Percentiles rank a stretch among this genome's conserved stretches.
These are phyloP conservation scores for Phaeosphaeriaceae sp. DNA, from an alignment of 2,329 filamentous ascomycete genomes.

Conservation along the genomic window DNA sequence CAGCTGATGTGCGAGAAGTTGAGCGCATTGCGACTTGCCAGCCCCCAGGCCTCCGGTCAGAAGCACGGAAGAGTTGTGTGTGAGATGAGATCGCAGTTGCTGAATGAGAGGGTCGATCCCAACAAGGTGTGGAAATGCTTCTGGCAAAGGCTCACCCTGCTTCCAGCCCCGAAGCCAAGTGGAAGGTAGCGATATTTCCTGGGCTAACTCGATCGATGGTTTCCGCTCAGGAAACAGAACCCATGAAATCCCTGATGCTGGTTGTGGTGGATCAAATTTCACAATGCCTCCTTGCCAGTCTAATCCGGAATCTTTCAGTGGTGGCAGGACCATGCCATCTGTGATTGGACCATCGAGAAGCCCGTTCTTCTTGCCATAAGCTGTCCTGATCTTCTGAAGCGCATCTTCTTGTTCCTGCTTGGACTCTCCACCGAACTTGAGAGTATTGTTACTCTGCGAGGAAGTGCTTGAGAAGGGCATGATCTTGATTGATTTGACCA, in stretches of 20 bases:
- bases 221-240: constrained; percentile 79
- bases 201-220: constrained; percentile 76
- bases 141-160: constrained; percentile 63
- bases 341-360: constrained; percentile 86
- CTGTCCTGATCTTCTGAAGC: constrained; percentile 72
- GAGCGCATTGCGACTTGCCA: constrained; percentile 85
- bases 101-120: constrained; percentile 82
- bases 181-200: constrained; percentile 72
- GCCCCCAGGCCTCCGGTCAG: constrained; percentile 88
- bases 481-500: constrained; percentile 75
- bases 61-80: constrained; percentile 87
- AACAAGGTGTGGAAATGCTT: constrained; percentile 70
- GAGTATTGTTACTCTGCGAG: constrained; percentile 67
- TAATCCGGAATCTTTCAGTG: constrained; percentile 63
- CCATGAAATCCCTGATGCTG: constrained; percentile 64
- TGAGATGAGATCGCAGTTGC: constrained; percentile 77
- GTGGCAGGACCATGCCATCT: constrained; percentile 80
- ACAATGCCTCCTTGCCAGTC: constrained; percentile 85
- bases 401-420: constrained; percentile 83
- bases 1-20: constrained; percentile 76
- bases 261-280: constrained; percentile 71
- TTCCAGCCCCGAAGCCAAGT: constrained; percentile 60
- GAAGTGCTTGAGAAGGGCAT: constrained; percentile 75
- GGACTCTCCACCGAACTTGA: constrained; percentile 89
- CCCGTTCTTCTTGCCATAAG: constrained; percentile 72